Evolutionary conservation across 2,329 filamentous ascomycete species (phyloP), one percentile per base, ranked within the genome.

Genomic region (Aspergillus sergii): DNA sequence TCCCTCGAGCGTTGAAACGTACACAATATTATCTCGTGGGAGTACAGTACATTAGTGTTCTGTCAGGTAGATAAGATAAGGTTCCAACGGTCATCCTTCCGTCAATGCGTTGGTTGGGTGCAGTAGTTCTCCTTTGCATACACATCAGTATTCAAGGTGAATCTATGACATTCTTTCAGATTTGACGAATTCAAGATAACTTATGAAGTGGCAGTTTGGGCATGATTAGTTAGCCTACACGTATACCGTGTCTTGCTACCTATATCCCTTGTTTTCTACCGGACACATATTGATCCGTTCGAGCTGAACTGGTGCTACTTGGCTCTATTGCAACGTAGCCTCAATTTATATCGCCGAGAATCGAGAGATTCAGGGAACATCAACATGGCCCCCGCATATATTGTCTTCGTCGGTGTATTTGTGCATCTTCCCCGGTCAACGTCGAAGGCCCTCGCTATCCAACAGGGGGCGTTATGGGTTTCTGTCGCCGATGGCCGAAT

Each of bases 321-420:
- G 12, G 9, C n/a, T 16, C 21, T 6, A 19, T 51, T 32, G 45
- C 45, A 26, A 23, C 28, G 7, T 41, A 41, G 19, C 16, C 16
- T 41, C 39, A 41, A 14, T n/a, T n/a, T 9, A 14, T n/a, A 10
- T n/a, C 19, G 2, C 19, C 12, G 14, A 51, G 19, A 19, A 19
- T 10, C 3, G 26, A 32, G 19, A 32, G 10, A 32, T 21, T 14
- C 9, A n/a, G 2, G 2, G 14, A 19, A 26, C 30, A 55, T 8
- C 51, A 41, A 16, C n/a, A 55, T 55, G 51, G 11, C 51, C 11
- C 21, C 51, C 14, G 41, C 58, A 12, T 68, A 73, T 53, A 79
- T 79, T 0, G 72, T 91, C 53, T 91, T 88, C 70, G 66, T 83
- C 23, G 89, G 89, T 14, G 83, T 85, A 0, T 90, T 91, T 70